phyloP scores from a whole-genome alignment of 305 asterid species.

The Stenogyne calaminthoides region DNA sequence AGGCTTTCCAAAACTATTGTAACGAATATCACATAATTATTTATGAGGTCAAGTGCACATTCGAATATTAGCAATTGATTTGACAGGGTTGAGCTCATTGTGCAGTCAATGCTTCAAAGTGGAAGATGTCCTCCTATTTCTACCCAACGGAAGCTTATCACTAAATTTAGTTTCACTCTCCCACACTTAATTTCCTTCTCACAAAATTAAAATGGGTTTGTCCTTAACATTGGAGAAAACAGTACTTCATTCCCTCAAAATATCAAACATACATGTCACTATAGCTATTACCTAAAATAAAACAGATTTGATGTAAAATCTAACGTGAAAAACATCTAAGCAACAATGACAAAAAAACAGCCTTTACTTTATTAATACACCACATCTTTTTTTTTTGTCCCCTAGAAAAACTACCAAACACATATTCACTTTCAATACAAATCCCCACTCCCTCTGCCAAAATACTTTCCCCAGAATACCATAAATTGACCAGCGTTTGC shows the following conservation, averaged over 20 bases:
- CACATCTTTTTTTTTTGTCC: background rate
- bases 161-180: background rate
- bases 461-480: background rate
- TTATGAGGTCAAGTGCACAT: slow-evolving; percentile 5
- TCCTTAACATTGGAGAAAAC: background rate
- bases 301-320: background rate
- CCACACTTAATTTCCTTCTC: slow-evolving; percentile 2
- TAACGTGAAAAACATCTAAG: background rate
- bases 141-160: slow-evolving; percentile 16
- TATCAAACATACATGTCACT: background rate
- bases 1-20: slow-evolving; percentile 1
- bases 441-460: background rate
- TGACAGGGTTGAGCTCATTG: slow-evolving; percentile 24
- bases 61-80: slow-evolving; percentile 9
- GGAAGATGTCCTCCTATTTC: slow-evolving; percentile 23
- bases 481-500: background rate
- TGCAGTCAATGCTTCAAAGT: slow-evolving; percentile 18
- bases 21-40: background rate
- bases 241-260: background rate
- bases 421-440: slow-evolving; percentile 5
- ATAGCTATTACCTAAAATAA: background rate
- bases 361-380: no score
- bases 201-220: background rate
- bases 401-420: background rate
- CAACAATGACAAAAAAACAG: no score